These are phyloP conservation scores for Fraxinus platypoda DNA, from an alignment of 305 asterid species.

Conservation along the genomic window DNA sequence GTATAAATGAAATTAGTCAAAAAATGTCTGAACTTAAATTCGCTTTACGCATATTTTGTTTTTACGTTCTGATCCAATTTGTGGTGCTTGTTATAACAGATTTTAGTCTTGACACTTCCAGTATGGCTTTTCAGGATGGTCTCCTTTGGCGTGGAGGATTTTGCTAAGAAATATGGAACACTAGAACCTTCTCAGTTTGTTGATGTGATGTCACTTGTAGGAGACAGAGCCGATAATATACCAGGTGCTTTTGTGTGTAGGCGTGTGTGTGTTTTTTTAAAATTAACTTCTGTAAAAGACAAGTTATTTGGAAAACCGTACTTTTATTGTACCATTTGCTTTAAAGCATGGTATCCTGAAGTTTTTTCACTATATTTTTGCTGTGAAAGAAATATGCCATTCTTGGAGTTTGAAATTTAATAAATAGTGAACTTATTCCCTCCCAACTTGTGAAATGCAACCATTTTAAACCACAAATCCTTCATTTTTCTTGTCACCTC, in stretches of 20 bases:
- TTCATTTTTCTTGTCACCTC: not conserved
- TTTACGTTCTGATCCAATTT: slow-evolving; percentile 17
- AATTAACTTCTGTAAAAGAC: not conserved
- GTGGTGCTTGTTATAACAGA: not conserved
- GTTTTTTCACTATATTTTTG: not conserved
- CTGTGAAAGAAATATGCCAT: not conserved
- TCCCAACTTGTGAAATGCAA: not conserved
- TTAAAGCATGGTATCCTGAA: not conserved
- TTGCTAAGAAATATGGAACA: slow-evolving; percentile 73
- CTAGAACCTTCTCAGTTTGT: slow-evolving; percentile 88
- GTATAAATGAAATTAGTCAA: not conserved
- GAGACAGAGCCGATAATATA: slow-evolving; percentile 87
- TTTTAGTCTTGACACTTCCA: slow-evolving; percentile 26
- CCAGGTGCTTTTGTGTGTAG: slow-evolving; percentile 58
- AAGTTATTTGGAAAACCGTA: not conserved
- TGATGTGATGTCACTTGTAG: slow-evolving; percentile 82
- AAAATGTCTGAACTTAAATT: too few relatives aligned
- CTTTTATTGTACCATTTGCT: not conserved
- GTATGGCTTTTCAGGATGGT: slow-evolving; percentile 49
- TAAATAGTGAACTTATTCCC: not conserved
- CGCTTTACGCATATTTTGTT: not conserved
- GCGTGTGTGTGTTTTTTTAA: too few relatives aligned
- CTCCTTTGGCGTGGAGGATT: slow-evolving; percentile 94
- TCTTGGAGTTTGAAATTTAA: not conserved
- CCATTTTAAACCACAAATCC: not conserved